A percentile compares a stretch with the other conserved stretches of the same genome.
These are phyloP conservation scores for Aspergillus pseudoglaucus DNA, from an alignment of 2,329 filamentous ascomycete genomes.

Conservation along the genomic window DNA sequence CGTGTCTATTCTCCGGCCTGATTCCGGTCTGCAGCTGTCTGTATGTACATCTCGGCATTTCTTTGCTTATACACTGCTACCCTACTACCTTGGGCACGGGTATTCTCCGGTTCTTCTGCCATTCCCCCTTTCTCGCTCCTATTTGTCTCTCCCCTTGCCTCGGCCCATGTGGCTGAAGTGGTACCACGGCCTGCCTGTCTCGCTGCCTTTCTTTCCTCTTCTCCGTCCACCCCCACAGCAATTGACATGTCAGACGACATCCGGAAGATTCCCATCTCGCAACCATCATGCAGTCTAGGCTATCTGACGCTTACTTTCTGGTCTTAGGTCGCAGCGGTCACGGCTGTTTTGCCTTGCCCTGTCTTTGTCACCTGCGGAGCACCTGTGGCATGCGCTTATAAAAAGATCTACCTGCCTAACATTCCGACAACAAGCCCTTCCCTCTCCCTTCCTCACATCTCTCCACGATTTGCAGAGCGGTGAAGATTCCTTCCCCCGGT, in stretches of 20 bases:
- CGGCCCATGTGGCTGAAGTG: constrained; percentile 5
- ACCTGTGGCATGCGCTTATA: constrained; percentile 17
- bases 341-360: no score
- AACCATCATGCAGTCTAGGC: constrained; percentile 6
- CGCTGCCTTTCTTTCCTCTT: no score
- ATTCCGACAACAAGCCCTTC: constrained; percentile 24
- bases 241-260: constrained; percentile 17
- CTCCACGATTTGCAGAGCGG: background rate
- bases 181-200: background rate
- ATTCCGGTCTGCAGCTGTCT: background rate
- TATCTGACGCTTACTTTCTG: background rate
- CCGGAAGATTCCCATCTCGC: constrained; percentile 5
- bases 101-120: no score
- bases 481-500: background rate
- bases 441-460: background rate
- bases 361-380: no score
- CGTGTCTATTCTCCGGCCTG: no score
- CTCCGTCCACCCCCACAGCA: constrained; percentile 1
- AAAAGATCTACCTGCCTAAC: constrained; percentile 17
- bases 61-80: background rate
- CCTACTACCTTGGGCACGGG: background rate
- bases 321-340: background rate
- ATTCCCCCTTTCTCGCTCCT: background rate
- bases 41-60: constrained; percentile 16
- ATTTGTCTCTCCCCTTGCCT: background rate